Evolutionary conservation across 2,329 filamentous ascomycete genomes (phyloP).

Genomic region (Drechmeria coniospora): DNA sequence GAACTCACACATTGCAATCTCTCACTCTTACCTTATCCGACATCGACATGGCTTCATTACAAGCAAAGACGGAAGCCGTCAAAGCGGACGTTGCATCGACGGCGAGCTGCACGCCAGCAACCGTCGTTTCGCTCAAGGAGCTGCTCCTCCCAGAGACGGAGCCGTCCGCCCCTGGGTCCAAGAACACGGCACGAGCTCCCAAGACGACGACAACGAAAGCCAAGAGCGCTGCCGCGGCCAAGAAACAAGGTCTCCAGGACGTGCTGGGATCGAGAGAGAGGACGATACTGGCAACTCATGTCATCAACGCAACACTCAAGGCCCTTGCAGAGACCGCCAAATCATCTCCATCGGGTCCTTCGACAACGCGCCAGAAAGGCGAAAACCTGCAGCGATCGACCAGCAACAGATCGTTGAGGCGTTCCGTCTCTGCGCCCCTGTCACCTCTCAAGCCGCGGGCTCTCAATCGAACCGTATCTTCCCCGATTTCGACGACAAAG

Average conservation of each 20-base stretch:
- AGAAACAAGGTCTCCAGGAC: conserved; percentile 11
- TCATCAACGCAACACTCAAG: conserved; percentile 57
- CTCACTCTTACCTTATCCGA: neutral
- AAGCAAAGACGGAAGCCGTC: conserved; percentile 31
- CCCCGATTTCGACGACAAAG: conserved; percentile 25
- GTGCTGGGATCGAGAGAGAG: conserved; percentile 32
- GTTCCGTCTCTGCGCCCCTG: conserved; percentile 42
- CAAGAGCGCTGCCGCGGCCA: conserved; percentile 8
- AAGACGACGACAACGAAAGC: conserved; percentile 13
- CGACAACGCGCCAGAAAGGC: conserved; percentile 17
- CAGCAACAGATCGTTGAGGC: conserved; percentile 27
- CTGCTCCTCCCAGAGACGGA: conserved; percentile 23
- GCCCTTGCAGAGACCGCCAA: conserved; percentile 52
- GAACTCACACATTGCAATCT: conserved; percentile 10
- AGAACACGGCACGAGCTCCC: conserved; percentile 11
- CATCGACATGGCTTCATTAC: conserved; percentile 26
- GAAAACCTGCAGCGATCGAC: conserved; percentile 18
- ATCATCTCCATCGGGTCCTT: conserved; percentile 16
- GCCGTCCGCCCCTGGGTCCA: conserved; percentile 9
- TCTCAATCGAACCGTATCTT: conserved; percentile 44
- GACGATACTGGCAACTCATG: conserved; percentile 53
- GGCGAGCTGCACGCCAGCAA: conserved; percentile 36
- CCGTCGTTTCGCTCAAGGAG: conserved; percentile 31
- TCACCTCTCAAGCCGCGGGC: conserved; percentile 46
- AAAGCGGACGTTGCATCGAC: conserved; percentile 37